Evolutionary conservation across 2,329 filamentous ascomycete genomes (phyloP).

Genomic region (Capronia epimyces): DNA sequence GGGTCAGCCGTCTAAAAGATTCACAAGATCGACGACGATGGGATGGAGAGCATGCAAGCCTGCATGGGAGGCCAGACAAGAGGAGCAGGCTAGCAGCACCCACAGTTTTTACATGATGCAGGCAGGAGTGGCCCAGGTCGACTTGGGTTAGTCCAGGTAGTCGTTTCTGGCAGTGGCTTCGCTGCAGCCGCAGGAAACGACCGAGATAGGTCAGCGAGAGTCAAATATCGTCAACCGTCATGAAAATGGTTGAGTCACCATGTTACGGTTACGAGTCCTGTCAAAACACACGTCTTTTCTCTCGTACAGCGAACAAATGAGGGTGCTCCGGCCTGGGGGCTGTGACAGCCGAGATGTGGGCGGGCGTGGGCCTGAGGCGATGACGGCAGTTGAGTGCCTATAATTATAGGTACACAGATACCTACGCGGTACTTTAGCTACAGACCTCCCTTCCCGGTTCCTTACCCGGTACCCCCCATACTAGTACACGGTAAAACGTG

Average conservation of each 20-base stretch:
- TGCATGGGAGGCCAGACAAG: not conserved
- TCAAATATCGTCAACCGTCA: not conserved
- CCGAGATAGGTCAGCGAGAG: not conserved
- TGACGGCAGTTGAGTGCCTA: too few relatives aligned
- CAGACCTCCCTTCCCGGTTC: too few relatives aligned
- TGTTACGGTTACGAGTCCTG: too few relatives aligned
- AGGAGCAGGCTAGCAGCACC: not conserved
- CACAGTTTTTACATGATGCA: not conserved
- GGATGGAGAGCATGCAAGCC: not conserved
- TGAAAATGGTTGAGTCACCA: not conserved
- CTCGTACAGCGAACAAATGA: too few relatives aligned
- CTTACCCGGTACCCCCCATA: too few relatives aligned
- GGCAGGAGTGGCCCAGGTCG: not conserved
- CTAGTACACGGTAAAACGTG: too few relatives aligned
- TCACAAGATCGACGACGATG: constrained; percentile 1
- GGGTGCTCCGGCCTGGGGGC: too few relatives aligned
- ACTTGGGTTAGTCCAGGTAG: not conserved
- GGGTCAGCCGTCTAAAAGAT: not conserved
- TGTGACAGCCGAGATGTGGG: too few relatives aligned
- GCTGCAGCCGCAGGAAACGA: not conserved
- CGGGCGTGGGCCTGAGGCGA: too few relatives aligned
- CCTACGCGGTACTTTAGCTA: too few relatives aligned
- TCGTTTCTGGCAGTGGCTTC: not conserved
- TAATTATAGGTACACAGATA: too few relatives aligned
- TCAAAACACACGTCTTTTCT: too few relatives aligned